Evolutionary conservation across 148 eudicot genomes (phyloP).

Genomic region (Spergularia bocconei): DNA sequence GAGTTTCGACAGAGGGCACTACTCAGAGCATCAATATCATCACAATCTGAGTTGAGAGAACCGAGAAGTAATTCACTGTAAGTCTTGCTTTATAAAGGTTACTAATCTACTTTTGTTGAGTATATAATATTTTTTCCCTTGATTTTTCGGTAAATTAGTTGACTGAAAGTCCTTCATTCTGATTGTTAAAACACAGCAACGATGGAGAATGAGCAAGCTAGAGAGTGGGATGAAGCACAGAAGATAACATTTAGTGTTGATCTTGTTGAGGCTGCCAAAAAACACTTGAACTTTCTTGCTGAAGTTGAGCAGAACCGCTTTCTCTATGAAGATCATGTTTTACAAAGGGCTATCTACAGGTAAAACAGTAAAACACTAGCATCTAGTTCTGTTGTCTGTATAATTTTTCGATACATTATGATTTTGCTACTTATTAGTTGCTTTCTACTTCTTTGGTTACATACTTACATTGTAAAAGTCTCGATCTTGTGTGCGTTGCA

Average conservation of each 20-base stretch:
- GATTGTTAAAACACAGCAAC: neutral
- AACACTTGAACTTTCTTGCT: slow-evolving; percentile 57
- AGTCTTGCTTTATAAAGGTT: neutral
- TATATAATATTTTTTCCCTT: neutral
- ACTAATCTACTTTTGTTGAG: neutral
- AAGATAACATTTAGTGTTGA: slow-evolving; percentile 44
- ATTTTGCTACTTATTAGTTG: too few species aligned
- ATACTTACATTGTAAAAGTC: too few species aligned
- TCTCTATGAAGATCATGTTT: slow-evolving; percentile 54
- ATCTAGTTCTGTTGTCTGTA: too few species aligned
- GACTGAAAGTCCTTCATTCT: neutral
- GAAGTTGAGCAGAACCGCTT: slow-evolving; percentile 58
- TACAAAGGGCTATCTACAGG: slow-evolving; percentile 61
- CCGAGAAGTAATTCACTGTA: neutral
- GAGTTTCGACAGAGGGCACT: neutral
- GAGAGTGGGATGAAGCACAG: slow-evolving; percentile 72
- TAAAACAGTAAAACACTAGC: neutral
- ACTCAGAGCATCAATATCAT: neutral
- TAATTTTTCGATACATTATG: too few species aligned
- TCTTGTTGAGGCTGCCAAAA: slow-evolving; percentile 61
- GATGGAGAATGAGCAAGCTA: slow-evolving; percentile 37
- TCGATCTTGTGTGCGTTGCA: too few species aligned
- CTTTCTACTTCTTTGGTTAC: too few species aligned
- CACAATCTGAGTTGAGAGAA: neutral
- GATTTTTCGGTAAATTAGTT: neutral